Conservation (phyloP, 78 protist species). For the Dictyostelium intermedium region DNA sequence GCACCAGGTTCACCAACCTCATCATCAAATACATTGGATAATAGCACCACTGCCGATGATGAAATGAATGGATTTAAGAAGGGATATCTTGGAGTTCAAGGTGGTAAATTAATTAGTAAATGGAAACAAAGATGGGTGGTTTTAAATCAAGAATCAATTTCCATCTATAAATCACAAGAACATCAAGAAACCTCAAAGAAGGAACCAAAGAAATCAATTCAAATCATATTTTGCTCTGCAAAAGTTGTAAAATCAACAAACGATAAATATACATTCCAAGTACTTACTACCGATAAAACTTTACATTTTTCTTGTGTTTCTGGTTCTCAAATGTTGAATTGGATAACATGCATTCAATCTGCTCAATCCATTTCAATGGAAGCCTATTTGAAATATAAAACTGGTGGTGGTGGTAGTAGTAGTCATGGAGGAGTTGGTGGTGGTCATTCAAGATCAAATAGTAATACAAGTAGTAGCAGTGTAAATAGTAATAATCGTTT, state of each 20-base stretch:
- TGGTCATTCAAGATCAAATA: background rate
- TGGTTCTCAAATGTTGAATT: constrained; percentile 54
- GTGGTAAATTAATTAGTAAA: constrained; percentile 55
- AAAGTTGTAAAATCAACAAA: constrained; percentile 72
- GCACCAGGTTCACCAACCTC: constrained; percentile 1
- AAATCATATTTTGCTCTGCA: constrained; percentile 68
- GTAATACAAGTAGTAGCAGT: background rate
- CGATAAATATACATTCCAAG: constrained; percentile 73
- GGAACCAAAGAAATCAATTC: constrained; percentile 36
- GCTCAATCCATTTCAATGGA: constrained; percentile 76
- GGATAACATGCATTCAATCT: constrained; percentile 64
- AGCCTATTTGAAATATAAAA: constrained; percentile 47
- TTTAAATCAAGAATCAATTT: constrained; percentile 6
- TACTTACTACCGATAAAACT: constrained; percentile 59
- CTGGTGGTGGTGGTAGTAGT: background rate
- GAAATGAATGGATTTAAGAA: constrained; percentile 35
- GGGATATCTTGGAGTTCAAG: constrained; percentile 38
- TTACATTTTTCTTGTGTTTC: constrained; percentile 45
- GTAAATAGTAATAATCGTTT: background rate
- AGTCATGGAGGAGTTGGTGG: background rate
- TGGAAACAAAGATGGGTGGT: constrained; percentile 80
- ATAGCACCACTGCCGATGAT: constrained; percentile 17
- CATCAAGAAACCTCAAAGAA: constrained; percentile 29
- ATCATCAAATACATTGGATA: background rate
- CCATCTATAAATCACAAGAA: constrained; percentile 70